Percentiles rank a stretch among this genome's conserved stretches.
Conservation (phyloP, 2,329 filamentous ascomycete genomes). For the Hymenoscyphus linearis region DNA sequence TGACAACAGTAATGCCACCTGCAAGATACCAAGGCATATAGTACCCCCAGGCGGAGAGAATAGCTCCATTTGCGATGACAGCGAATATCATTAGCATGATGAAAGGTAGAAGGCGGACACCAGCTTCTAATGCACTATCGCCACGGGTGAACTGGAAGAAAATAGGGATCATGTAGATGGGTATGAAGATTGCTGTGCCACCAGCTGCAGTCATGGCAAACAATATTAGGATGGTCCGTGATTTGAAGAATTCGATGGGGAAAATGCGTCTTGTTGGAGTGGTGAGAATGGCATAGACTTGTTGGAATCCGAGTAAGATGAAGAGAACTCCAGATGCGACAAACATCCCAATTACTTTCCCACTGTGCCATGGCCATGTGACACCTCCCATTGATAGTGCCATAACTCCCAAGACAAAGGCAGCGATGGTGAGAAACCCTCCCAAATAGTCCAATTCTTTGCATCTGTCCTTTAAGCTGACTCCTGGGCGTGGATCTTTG, state of each 20-base stretch:
- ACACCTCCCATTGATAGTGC: slow-evolving; percentile 33
- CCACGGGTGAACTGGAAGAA: slow-evolving; percentile 47
- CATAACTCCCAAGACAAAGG: slow-evolving; percentile 32
- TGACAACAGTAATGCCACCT: slow-evolving; percentile 33
- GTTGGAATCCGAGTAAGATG: slow-evolving; percentile 18
- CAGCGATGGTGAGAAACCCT: slow-evolving; percentile 30
- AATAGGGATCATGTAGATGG: slow-evolving; percentile 40
- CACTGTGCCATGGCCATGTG: slow-evolving; percentile 29
- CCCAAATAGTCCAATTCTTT: slow-evolving; percentile 28
- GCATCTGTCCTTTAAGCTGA: slow-evolving; percentile 19
- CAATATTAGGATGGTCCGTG: slow-evolving; percentile 33
- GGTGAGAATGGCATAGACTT: slow-evolving; percentile 30
- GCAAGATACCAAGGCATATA: slow-evolving; percentile 37
- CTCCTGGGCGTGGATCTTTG: slow-evolving; percentile 31
- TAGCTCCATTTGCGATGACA: slow-evolving; percentile 31
- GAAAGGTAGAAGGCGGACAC: slow-evolving; percentile 35
- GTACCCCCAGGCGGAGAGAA: slow-evolving; percentile 34
- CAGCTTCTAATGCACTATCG: slow-evolving; percentile 41
- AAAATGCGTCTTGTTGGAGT: slow-evolving; percentile 25
- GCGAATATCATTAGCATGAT: slow-evolving; percentile 34
- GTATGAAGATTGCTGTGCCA: slow-evolving; percentile 23
- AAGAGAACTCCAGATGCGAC: slow-evolving; percentile 40
- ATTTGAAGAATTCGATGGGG: slow-evolving; percentile 33
- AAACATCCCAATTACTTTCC: slow-evolving; percentile 30
- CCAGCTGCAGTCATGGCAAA: slow-evolving; percentile 34